Conservation (phyloP, 495 filamentous ascomycete species). For the Tirmania nivea region DNA sequence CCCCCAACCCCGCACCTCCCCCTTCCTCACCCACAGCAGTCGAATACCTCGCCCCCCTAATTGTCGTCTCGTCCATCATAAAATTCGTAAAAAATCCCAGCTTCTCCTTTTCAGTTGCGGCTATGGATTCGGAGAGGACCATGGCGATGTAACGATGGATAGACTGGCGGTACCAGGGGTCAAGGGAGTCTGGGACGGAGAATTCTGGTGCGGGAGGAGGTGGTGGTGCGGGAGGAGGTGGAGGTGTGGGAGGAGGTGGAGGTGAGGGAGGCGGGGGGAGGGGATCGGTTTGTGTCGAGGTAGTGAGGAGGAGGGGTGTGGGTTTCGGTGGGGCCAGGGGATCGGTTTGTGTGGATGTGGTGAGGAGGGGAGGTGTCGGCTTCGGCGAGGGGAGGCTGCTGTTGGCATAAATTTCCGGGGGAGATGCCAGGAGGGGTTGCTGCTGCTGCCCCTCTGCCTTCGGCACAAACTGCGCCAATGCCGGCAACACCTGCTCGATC, state of each 20-base stretch:
- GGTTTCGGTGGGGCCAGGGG: background rate
- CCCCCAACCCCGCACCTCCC: background rate
- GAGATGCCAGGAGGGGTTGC: too few species aligned
- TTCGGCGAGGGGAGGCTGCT: too few species aligned
- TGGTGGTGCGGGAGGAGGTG: background rate
- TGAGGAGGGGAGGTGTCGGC: background rate
- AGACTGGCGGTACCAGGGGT: conserved; percentile 14
- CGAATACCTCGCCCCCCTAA: conserved; percentile 14
- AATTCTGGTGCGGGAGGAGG: background rate
- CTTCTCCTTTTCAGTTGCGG: conserved; percentile 15
- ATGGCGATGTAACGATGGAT: conserved; percentile 17
- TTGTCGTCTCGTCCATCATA: conserved; percentile 18
- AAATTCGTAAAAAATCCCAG: conserved; percentile 15
- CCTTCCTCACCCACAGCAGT: background rate
- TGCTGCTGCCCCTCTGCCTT: too few species aligned
- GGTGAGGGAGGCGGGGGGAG: background rate
- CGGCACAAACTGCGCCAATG: too few species aligned
- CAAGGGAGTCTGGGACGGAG: conserved; percentile 8
- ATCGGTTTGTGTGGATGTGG: background rate
- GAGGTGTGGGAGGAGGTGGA: background rate
- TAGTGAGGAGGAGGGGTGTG: background rate
- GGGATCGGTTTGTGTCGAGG: background rate
- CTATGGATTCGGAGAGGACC: conserved; percentile 15
- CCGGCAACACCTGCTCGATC: too few species aligned
- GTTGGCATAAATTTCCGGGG: too few species aligned